Percentiles rank a stretch among this genome's conserved stretches.
Evolutionary conservation across 768 basidiomycete species (phyloP).

Genomic region (Termitomyces sp.): DNA sequence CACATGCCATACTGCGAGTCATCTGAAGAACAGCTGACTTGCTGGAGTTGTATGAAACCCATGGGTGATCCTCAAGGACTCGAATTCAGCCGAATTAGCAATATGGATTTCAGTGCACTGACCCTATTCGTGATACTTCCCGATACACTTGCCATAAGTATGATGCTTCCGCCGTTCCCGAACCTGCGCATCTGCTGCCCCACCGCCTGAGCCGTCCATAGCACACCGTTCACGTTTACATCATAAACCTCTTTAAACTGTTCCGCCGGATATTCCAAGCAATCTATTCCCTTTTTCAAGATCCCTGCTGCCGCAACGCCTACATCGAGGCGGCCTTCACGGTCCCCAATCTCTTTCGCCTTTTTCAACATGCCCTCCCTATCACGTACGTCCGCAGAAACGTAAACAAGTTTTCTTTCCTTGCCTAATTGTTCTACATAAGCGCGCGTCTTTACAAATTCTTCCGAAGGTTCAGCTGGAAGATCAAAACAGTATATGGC

Average conservation of each 20-base stretch:
- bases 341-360: background rate
- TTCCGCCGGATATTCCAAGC: background rate
- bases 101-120: background rate
- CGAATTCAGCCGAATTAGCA: background rate
- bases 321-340: background rate
- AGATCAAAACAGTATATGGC: background rate
- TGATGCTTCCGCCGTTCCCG: constrained; percentile 34
- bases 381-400: background rate
- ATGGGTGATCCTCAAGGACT: constrained; percentile 44
- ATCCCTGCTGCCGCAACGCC: background rate
- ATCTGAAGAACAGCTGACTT: constrained; percentile 78
- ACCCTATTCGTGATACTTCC: constrained; percentile 61
- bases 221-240: constrained; percentile 44
- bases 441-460: background rate
- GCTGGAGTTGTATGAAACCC: constrained; percentile 72
- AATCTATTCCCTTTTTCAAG: background rate
- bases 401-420: background rate
- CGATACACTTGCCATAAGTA: constrained; percentile 45
- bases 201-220: constrained; percentile 45
- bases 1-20: constrained; percentile 78
- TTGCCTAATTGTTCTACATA: background rate
- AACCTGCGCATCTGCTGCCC: constrained; percentile 40
- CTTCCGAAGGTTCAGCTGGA: background rate
- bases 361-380: background rate
- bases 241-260: constrained; percentile 19